Evolutionary conservation across 306 rosid species (phyloP), one percentile per base, ranked within the genome.

Genomic region (Luffa acutangula): DNA sequence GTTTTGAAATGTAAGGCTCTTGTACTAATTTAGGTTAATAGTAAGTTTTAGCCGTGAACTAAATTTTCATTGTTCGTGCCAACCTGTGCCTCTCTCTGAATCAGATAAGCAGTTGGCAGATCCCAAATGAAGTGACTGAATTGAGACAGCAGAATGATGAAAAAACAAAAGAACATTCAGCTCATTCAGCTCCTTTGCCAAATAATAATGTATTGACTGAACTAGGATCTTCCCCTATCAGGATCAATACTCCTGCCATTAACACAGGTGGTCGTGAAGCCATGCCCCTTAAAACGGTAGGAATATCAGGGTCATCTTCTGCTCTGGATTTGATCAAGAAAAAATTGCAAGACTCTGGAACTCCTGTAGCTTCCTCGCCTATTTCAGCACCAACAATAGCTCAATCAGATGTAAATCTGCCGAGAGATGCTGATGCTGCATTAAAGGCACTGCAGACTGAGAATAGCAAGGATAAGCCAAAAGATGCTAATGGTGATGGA

Each of bases 51-150:
- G 37, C 45, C 21, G 48, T 4, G 46, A 53, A 39, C 41, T 39
- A 60, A 74, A 10, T 54, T 58, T 76, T 75, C 10, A 39, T 20
- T 39, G 21, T 36, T 53, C 45, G n/a, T 37, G 52, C 67, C 52
- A 31, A 36, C 37, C n/a, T 25, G 49, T 11, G 52, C 20, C 67
- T 76, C 79, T 76, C 25, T 78, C 70, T 85, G 63, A 72, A 72
- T 72, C 86, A 95, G 99, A 87, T 91, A 41, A 95, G 99, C 87
- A 89, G 97, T 90, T 95, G 99, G 99, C 96, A 95, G 88, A 91
- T 95, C 83, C 99, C 99, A 77, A 87, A 81, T 81, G 99, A 95
- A 86, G 97, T 95, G 87, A 80, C 94, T 62, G 99, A 91, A 83
- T 85, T 89, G 84, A 91, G 89, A 80, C 89, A 91, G 87, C 97